Base-by-base conservation (phyloP, 2,329 filamentous ascomycete species). In the Reticulascus tulasneorum region DNA sequence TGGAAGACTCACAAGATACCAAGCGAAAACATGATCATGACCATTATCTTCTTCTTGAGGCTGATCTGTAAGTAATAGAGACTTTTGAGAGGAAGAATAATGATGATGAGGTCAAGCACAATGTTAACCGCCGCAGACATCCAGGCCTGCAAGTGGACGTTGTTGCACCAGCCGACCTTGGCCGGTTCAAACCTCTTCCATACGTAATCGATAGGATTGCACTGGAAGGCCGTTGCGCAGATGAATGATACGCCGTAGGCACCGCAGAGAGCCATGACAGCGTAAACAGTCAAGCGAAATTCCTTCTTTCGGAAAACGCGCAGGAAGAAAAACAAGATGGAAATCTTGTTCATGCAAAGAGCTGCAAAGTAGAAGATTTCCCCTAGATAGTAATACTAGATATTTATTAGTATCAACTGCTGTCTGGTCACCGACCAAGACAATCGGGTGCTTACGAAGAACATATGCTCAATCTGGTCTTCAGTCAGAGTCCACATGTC, bases 401-500 rank as follows among this genome's bases (percentile, higher is more conserved):
- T 4, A 12, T 3, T n/a, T 26, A 11, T 13, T 10, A 29, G 28
- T 39, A 19, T 16, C n/a, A 29, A n/a, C 13, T 6, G 12, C 17
- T 8, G 4, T 23, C 3, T 1, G 17, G 1, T 16, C 6, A 3
- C 4, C 5, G 5, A 9, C 17, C 9, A 13, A 2, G 4, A 5
- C 3, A 9, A 17, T 15, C 2, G 5, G 15, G 6, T 5, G n/a
- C 33, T 15, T 43, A 62, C 52, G 41, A 51, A 55, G 27, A 64
- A 49, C 3, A 54, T 53, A 6, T 37, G 27, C 2, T 53, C 54
- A 10, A 64, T 44, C 2, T 35, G 35, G 4, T 50, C 44, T 4
- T 43, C 31, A 3, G 51, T 35, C 2, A 64, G 43, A 11, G 53
- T 56, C 62, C 62, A 66, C 10, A 64, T 54, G 31, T 66, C 62